phyloP scores from a whole-genome alignment of 2,329 filamentous ascomycete genomes.

The Ceratocystis lukuohia region DNA sequence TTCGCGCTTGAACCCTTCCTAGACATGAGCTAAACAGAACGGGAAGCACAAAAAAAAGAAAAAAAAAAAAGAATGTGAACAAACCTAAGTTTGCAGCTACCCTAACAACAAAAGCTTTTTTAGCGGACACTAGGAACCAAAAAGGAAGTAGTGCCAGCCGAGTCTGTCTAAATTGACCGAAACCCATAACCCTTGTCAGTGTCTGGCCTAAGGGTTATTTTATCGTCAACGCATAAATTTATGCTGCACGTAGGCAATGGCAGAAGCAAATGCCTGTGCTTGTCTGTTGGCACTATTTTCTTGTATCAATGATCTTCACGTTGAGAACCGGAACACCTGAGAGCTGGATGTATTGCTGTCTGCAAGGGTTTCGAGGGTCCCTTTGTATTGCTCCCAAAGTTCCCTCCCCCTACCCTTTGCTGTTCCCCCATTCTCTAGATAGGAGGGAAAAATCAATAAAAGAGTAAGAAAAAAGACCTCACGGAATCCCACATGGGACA shows the following conservation, averaged over 20 bases:
- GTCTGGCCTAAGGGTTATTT: too few relatives aligned
- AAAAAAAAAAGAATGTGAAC: background rate
- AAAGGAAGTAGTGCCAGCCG: background rate
- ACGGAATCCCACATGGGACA: slow-evolving; percentile 1
- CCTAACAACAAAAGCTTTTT: background rate
- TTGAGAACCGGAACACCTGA: too few relatives aligned
- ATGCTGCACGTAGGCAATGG: too few relatives aligned
- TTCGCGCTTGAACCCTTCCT: background rate
- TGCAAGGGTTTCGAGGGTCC: background rate
- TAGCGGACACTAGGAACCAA: background rate
- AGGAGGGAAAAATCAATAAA: background rate
- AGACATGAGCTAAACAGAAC: background rate
- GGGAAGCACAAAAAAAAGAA: background rate
- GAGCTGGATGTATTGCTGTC: too few relatives aligned
- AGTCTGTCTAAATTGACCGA: background rate
- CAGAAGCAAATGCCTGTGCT: too few relatives aligned
- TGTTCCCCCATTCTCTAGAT: background rate
- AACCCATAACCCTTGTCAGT: accelerated
- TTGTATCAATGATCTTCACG: too few relatives aligned
- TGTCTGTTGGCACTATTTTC: too few relatives aligned
- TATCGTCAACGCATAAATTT: too few relatives aligned
- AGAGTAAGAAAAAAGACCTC: background rate
- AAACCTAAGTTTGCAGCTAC: background rate
- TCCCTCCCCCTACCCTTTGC: background rate
- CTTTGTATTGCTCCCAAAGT: background rate